Percentiles rank a stretch among this genome's conserved stretches.
Evolutionary conservation across 2,329 filamentous ascomycete genomes (phyloP).

Genomic region (Epichloe sibirici): DNA sequence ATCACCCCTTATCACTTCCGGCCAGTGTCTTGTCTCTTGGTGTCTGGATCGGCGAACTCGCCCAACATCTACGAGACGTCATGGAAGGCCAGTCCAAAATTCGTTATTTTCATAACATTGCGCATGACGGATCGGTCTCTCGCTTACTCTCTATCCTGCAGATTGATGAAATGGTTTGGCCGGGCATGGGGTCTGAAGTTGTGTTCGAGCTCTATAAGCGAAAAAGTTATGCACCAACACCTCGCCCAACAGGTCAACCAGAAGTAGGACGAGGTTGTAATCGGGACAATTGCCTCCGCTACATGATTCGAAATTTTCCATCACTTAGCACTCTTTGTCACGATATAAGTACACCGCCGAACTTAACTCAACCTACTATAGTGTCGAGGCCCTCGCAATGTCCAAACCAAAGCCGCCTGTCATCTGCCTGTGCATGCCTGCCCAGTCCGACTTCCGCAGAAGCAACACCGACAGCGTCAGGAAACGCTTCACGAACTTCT

Average conservation of each 20-base stretch:
- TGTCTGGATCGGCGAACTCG: slow-evolving; percentile 63
- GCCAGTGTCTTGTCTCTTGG: slow-evolving; percentile 53
- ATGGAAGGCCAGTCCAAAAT: slow-evolving; percentile 26
- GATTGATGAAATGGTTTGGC: slow-evolving; percentile 68
- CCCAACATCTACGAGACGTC: slow-evolving; percentile 47
- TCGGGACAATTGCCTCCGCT: slow-evolving; percentile 19
- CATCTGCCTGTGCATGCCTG: slow-evolving; percentile 18
- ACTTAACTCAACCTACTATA: background rate
- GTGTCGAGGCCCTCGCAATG: slow-evolving; percentile 14
- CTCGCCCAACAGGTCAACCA: slow-evolving; percentile 10
- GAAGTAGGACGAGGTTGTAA: slow-evolving; percentile 12
- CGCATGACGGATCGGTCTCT: slow-evolving; percentile 65
- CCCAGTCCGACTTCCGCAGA: slow-evolving; percentile 5
- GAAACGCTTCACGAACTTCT: background rate
- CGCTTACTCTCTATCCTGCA: slow-evolving; percentile 58
- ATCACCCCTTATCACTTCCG: slow-evolving; percentile 46
- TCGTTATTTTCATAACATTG: slow-evolving; percentile 63
- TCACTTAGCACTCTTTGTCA: slow-evolving; percentile 14
- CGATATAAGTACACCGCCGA: background rate
- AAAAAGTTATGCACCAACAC: slow-evolving; percentile 8
- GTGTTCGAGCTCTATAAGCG: slow-evolving; percentile 61
- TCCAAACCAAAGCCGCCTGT: slow-evolving; percentile 11
- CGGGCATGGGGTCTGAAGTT: slow-evolving; percentile 69
- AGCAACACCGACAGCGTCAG: background rate
- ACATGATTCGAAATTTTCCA: slow-evolving; percentile 15